A percentile compares a stretch with the other conserved stretches of the same genome.
phyloP scores from a whole-genome alignment of 2,329 filamentous ascomycete genomes.

The Cladorrhinum sp. region DNA sequence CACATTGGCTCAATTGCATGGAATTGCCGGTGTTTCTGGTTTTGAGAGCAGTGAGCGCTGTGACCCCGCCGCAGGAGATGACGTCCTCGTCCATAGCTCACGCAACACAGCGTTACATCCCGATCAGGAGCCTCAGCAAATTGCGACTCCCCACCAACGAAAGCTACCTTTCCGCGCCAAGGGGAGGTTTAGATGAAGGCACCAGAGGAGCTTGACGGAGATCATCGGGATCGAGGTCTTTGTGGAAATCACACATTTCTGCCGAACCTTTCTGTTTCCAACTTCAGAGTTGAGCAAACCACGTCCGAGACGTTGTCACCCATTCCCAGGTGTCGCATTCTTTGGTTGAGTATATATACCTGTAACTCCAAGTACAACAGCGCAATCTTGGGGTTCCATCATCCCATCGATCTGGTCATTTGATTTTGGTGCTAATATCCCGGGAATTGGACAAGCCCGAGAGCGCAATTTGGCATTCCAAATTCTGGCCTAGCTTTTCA shows the following conservation, averaged over 20 bases:
- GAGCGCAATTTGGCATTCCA: neutral
- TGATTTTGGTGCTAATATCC: slow-evolving; percentile 2
- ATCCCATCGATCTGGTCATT: neutral
- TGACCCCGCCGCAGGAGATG: slow-evolving; percentile 10
- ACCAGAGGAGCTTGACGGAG: neutral
- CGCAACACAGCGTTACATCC: slow-evolving; percentile 14
- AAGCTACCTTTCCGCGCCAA: neutral
- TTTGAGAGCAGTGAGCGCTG: neutral
- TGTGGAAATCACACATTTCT: neutral
- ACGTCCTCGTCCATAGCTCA: slow-evolving; percentile 6
- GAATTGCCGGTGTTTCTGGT: neutral
- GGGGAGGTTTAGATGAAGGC: slow-evolving; percentile 8
- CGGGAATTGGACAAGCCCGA: slow-evolving; percentile 5
- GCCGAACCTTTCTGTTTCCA: neutral
- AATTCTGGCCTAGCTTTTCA: neutral
- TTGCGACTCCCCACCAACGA: slow-evolving; percentile 7
- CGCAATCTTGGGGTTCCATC: neutral
- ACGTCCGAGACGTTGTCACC: neutral
- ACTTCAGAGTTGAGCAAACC: neutral
- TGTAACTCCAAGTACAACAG: neutral
- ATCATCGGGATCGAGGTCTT: slow-evolving; percentile 4
- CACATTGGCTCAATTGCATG: neutral
- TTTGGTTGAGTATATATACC: neutral
- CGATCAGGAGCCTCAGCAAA: slow-evolving; percentile 1
- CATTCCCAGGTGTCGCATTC: neutral